These are phyloP conservation scores for Linum tenue DNA, from an alignment of 345 rosid species.

Conservation along the genomic window DNA sequence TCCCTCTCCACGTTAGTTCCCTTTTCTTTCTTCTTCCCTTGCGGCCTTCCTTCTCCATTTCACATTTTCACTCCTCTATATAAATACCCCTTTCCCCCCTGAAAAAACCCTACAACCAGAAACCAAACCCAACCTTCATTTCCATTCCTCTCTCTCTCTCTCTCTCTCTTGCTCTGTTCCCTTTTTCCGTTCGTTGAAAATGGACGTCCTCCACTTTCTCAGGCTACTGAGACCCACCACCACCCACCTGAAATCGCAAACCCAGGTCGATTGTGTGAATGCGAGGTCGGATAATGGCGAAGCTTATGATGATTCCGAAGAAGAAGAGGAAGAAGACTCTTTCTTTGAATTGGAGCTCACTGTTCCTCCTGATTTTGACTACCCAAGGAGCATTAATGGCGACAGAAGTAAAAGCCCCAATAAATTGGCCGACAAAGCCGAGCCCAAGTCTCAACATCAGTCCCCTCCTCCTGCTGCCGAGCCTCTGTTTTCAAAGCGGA, in stretches of 20 bases:
- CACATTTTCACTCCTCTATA: not conserved
- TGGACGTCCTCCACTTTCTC: slow-evolving; percentile 70
- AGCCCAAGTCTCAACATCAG: slow-evolving; percentile 12
- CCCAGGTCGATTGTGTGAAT: not conserved
- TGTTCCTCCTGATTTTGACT: slow-evolving; percentile 30
- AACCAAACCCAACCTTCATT: slow-evolving; percentile 4
- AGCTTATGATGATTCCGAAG: slow-evolving; percentile 38
- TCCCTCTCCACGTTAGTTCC: slow-evolving; percentile 9
- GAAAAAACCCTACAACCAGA: slow-evolving; percentile 12
- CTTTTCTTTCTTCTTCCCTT: not conserved
- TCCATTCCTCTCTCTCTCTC: not conserved
- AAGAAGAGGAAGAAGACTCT: slow-evolving; percentile 71
- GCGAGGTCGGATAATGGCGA: not conserved
- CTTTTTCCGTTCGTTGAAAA: slow-evolving; percentile 3
- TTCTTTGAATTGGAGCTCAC: slow-evolving; percentile 80
- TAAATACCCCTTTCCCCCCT: not conserved
- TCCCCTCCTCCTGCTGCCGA: slow-evolving; percentile 24
- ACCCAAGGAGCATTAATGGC: slow-evolving; percentile 9
- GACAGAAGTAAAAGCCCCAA: slow-evolving; percentile 1
- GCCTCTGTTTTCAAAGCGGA: slow-evolving; percentile 46
- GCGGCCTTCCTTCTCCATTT: not conserved
- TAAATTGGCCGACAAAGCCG: slow-evolving; percentile 14
- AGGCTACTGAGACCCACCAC: slow-evolving; percentile 41
- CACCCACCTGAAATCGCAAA: slow-evolving; percentile 14
- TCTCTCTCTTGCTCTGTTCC: slow-evolving; percentile 2